These are phyloP conservation scores for Cladorrhinum sp. DNA, from an alignment of 2,329 filamentous ascomycete genomes.

Conservation along the genomic window DNA sequence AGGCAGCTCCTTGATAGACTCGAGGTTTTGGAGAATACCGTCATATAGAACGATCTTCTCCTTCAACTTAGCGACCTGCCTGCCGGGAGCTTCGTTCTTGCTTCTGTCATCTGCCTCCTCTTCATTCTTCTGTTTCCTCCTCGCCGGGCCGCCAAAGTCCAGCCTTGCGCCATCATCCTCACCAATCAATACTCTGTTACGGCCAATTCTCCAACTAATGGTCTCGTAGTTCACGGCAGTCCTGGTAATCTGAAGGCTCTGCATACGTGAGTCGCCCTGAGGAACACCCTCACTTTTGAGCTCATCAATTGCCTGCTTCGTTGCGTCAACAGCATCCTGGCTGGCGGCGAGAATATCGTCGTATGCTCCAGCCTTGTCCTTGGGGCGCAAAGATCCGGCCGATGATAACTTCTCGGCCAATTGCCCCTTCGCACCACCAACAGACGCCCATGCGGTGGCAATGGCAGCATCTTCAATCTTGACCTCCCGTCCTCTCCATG, in stretches of 20 bases:
- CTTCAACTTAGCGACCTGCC: constrained; percentile 74
- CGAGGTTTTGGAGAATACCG: constrained; percentile 83
- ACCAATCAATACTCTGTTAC: constrained; percentile 87
- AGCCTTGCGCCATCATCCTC: constrained; percentile 69
- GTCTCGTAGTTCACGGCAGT: constrained; percentile 93
- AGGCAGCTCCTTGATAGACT: constrained; percentile 83
- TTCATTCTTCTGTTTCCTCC: constrained; percentile 44
- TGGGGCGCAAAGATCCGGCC: constrained; percentile 45
- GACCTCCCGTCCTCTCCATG: constrained; percentile 82
- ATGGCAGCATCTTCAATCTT: constrained; percentile 92
- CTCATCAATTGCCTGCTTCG: constrained; percentile 90
- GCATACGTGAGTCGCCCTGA: constrained; percentile 82
- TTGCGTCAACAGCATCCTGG: constrained; percentile 91
- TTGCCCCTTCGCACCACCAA: constrained; percentile 52
- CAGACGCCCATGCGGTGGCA: constrained; percentile 73
- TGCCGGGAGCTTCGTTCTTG: constrained; percentile 66
- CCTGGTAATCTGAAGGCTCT: constrained; percentile 85
- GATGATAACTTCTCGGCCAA: constrained; percentile 49
- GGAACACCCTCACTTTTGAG: constrained; percentile 77
- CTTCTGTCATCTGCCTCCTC: constrained; percentile 35
- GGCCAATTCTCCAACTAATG: constrained; percentile 90
- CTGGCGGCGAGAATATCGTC: constrained; percentile 86
- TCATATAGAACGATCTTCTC: constrained; percentile 90
- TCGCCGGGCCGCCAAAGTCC: constrained; percentile 44
- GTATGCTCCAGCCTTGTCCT: constrained; percentile 79